Conservation (phyloP, 805 yeast species). For the Starmerella apis region DNA sequence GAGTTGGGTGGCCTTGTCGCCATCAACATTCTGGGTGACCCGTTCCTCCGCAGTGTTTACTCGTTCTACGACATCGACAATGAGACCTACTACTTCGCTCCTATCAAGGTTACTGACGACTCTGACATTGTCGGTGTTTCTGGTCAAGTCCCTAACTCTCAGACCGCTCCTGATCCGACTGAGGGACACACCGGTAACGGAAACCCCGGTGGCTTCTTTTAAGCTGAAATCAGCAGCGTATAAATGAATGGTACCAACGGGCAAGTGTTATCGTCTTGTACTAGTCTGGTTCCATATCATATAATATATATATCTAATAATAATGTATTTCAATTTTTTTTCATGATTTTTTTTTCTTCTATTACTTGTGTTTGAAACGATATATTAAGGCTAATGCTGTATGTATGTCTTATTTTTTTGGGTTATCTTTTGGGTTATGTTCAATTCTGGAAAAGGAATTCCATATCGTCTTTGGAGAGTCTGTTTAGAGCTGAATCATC, state of each 20-base stretch:
- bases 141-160: background rate
- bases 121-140: conserved; percentile 3
- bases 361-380: background rate
- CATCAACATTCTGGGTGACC: conserved; percentile 36
- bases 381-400: no score
- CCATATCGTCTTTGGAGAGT: conserved; percentile 87
- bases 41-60: conserved; percentile 49
- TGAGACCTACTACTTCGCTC: conserved; percentile 47
- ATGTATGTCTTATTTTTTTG: no score
- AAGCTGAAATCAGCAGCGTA: no score
- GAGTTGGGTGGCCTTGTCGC: background rate
- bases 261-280: no score
- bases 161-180: conserved; percentile 4
- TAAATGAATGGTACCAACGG: no score
- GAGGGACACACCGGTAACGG: conserved; percentile 1
- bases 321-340: background rate
- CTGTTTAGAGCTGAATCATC: conserved; percentile 85
- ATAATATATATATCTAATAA: no score
- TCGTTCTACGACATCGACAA: conserved; percentile 56
- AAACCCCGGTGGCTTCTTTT: background rate
- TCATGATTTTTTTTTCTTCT: background rate
- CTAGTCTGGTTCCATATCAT: no score
- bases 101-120: background rate
- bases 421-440: no score
- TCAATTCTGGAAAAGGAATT: conserved; percentile 78